Conservation (phyloP, 176 grass and related monocot genomes). For the Raddia distichophylla region DNA sequence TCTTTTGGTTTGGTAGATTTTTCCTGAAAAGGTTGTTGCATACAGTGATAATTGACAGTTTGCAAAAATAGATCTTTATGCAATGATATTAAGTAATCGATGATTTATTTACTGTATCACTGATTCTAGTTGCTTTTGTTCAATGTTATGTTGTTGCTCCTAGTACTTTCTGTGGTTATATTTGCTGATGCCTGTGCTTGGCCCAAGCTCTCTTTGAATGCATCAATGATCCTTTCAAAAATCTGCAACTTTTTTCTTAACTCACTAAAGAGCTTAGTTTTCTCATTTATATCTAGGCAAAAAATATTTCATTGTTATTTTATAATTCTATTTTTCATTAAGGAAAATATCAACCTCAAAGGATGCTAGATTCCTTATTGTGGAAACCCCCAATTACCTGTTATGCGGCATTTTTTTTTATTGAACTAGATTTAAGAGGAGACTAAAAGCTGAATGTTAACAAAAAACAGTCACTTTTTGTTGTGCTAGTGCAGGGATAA, state of each 20-base stretch:
- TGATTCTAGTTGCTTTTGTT: background rate
- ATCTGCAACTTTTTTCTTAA: slow-evolving; percentile 17
- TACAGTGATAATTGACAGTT: background rate
- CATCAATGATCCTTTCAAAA: background rate
- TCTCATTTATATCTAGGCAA: background rate
- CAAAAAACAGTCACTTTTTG: background rate
- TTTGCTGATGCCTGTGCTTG: background rate
- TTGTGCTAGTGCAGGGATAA: slow-evolving; percentile 51
- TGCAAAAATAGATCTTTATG: background rate
- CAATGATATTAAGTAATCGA: background rate
- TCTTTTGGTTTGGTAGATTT: background rate
- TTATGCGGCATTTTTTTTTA: background rate
- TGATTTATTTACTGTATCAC: slow-evolving; percentile 7
- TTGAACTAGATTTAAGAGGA: background rate
- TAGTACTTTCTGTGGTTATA: background rate
- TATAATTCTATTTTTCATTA: background rate
- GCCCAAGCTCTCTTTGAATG: background rate
- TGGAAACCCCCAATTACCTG: background rate
- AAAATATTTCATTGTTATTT: background rate
- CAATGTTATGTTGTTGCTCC: background rate
- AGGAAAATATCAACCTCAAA: background rate
- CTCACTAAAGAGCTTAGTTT: background rate
- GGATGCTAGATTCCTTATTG: background rate
- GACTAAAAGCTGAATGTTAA: background rate
- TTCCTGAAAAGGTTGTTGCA: background rate